Conservation (phyloP, 345 rosid genomes). For the Eucalyptus regnans region DNA sequence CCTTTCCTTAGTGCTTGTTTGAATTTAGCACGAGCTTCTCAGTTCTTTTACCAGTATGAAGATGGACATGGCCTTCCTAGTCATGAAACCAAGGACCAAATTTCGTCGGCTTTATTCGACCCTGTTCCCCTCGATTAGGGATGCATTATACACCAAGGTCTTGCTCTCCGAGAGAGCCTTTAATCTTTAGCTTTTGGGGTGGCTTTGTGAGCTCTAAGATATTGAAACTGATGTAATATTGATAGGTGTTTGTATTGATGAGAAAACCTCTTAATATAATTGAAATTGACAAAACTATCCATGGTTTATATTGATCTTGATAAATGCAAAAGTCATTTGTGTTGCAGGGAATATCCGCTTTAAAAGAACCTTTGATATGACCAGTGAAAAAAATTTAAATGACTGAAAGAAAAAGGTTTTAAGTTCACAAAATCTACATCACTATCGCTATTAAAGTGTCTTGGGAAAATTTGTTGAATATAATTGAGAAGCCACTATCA, state of each 20-base stretch:
- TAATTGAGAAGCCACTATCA: not conserved
- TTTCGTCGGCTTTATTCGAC: too few relatives aligned
- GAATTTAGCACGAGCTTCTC: not conserved
- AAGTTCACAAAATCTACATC: too few relatives aligned
- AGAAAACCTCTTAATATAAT: not conserved
- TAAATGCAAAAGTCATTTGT: not conserved
- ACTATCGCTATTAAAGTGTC: not conserved
- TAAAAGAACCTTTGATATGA: not conserved
- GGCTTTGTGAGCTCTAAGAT: not conserved
- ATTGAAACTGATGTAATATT: not conserved
- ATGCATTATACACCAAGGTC: too few relatives aligned
- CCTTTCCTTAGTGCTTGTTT: not conserved
- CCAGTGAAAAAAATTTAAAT: too few relatives aligned
- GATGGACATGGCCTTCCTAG: slow-evolving; percentile 1
- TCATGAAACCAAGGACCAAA: too few relatives aligned
- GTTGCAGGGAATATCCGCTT: not conserved
- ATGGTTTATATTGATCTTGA: not conserved
- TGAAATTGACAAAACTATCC: not conserved
- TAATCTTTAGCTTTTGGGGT: not conserved
- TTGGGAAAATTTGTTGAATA: not conserved
- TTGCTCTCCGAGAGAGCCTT: too few relatives aligned
- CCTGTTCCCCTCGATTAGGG: too few relatives aligned
- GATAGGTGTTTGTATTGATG: not conserved
- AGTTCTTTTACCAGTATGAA: slow-evolving; percentile 1
- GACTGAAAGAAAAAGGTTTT: too few relatives aligned